Evolutionary conservation across 2,329 filamentous ascomycete genomes (phyloP).

Genomic region (Coleophoma eucalyptorum): DNA sequence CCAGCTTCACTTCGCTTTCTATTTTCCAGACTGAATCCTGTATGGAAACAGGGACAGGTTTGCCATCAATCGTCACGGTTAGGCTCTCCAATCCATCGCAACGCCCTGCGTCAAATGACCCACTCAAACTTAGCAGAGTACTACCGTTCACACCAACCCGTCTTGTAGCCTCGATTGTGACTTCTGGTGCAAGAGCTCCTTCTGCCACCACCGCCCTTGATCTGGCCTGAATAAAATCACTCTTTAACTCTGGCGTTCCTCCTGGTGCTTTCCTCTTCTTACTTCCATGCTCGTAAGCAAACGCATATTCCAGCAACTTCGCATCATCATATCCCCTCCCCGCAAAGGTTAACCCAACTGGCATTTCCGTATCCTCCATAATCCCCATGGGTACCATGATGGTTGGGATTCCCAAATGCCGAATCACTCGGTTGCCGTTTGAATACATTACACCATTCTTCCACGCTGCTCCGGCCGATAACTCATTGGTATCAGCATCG

Average conservation of each 20-base stretch:
- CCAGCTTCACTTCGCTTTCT: neutral
- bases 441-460: conserved; percentile 49
- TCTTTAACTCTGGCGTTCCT: conserved; percentile 4
- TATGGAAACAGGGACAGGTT: neutral
- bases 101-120: neutral
- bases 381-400: conserved; percentile 38
- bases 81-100: neutral
- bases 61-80: neutral
- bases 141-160: neutral
- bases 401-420: conserved; percentile 51
- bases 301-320: conserved; percentile 21
- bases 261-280: conserved; percentile 1
- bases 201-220: neutral
- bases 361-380: conserved; percentile 37
- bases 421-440: conserved; percentile 48
- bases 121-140: neutral
- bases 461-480: conserved; percentile 32
- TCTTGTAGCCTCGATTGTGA: neutral
- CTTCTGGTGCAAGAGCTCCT: neutral
- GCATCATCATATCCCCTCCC: conserved; percentile 42
- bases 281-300: conserved; percentile 14
- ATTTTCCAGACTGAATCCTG: neutral
- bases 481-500: conserved; percentile 36
- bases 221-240: neutral
- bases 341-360: conserved; percentile 48